Conservation (phyloP, 1,284 basidiomycete species). For the Athelia sp. region DNA sequence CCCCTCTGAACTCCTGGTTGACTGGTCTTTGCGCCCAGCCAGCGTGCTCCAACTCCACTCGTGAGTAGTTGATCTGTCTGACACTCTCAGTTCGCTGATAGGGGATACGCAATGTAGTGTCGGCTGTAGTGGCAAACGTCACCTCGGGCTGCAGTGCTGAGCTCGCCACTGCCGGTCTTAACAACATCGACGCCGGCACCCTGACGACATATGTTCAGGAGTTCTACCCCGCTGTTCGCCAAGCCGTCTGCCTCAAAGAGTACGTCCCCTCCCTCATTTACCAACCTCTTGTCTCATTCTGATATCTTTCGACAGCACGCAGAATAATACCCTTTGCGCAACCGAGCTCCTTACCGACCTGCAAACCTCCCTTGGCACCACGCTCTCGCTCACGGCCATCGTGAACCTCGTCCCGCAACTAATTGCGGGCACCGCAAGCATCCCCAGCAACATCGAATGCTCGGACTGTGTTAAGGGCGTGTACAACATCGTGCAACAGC, state of each 20-base stretch:
- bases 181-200: constrained; percentile 16
- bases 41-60: constrained; percentile 53
- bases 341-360: constrained; percentile 44
- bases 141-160: constrained; percentile 49
- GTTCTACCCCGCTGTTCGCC: constrained; percentile 48
- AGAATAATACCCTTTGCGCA: constrained; percentile 42
- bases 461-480: constrained; percentile 49
- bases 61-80: too few species aligned
- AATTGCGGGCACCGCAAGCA: constrained; percentile 13
- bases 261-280: constrained; percentile 25
- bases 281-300: background rate
- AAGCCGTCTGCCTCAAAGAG: constrained; percentile 52
- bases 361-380: constrained; percentile 36
- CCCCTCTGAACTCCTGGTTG: constrained; percentile 53
- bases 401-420: constrained; percentile 17
- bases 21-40: constrained; percentile 45
- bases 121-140: constrained; percentile 40
- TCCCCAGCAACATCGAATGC: constrained; percentile 45
- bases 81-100: too few species aligned
- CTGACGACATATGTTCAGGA: constrained; percentile 21
- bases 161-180: constrained; percentile 30
- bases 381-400: constrained; percentile 23
- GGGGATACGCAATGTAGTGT: constrained; percentile 20
- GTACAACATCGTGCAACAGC: constrained; percentile 39
- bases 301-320: constrained; percentile 23